Base-by-base conservation (phyloP, 305 asterid genomes). In the Withania somnifera region DNA sequence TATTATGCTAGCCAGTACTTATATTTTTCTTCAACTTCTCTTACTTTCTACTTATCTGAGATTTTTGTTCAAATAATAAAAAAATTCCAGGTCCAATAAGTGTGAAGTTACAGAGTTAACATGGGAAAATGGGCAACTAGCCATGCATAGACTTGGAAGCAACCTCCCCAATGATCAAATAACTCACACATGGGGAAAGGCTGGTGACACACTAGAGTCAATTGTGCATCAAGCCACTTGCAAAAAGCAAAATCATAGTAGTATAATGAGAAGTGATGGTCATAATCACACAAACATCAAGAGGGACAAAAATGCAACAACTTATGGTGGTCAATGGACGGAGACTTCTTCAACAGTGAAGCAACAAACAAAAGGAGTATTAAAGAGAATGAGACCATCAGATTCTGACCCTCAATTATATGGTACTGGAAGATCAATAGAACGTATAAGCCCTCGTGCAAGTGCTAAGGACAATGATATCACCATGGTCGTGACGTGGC, bases 91-190 rank as follows among this genome's bases (percentile, higher is more conserved):
- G 93, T 80, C 90, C 22, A 84, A 84, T 42, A 57, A 76, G 11
- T 75, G 30, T n/a, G 92, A 84, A 82, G 88, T 89, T 36, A 83
- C 84, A 32, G 97, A 91, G 87, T 85, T 92, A 15, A 86, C 88
- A 53, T 92, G 95, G 95, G 90, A 89, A 87, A 92, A 92, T 47
- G 97, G 97, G 11, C 89, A 91, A 20, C 76, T 88, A 40, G 69
- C 84, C n/a, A 60, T 88, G 90, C 91, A 89, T 22, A 90, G 87
- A 1, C 80, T 85, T 26, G 57, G 80, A 11, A 82, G 57, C 22
- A 53, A 20, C 8, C 28, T 15, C 40, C 32, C 60, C 38, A 45
- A 40, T 60, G 84, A 77, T 15, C 75, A 53, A 64, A 20, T 83
- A 51, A 83, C 76, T 58, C 81, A 83, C 58, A 82, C 82, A 32